Base-by-base conservation (phyloP, 805 yeast genomes). In the Naumovozyma baii region DNA sequence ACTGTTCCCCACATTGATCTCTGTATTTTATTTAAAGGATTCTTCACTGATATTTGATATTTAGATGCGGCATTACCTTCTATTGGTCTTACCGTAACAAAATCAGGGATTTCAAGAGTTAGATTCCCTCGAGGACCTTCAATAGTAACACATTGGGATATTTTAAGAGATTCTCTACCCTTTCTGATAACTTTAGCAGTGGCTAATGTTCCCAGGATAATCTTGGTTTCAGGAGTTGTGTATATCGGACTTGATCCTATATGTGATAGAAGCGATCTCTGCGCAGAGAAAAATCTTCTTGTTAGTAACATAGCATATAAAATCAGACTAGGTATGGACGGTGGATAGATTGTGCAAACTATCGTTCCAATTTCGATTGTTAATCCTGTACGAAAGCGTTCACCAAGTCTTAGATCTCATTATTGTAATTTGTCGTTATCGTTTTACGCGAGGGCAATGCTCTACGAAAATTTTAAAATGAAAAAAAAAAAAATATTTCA, bases 1-100 rank as follows among this genome's bases (percentile, higher is more conserved):
- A 81, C 72, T 5, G 97, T 92, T 14, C 98, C 99, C 97, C 97
- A 92, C 74, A 92, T 76, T 15, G 94, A 68, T 48, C 81, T 76
- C 66, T 92, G 98, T 39, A 74, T 67, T 54, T 75, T 79, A 50
- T 73, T 65, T 2, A 57, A 53, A 3, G 77, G 68, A 50, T 80
- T 72, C 31, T 66, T 63, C n/a, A 88, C 84, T 1, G 65, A 42
- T 3, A 90, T 78, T 4, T 57, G 47, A 30, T 83, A 58, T 36
- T 66, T 64, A 31, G 66, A 66, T 9, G 62, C 33, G 5, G 31
- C 13, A 12, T 29, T 5, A 12, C 7, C 5, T 29, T 8, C 31
- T 7, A 36, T 44, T 18, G 47, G 40, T 31, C 50, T 47, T 3
- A 83, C 42, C 3, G 65, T 56, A 33, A 87, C 70, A 52, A 88